These are phyloP conservation scores for Sclerotinia trifoliorum DNA, from an alignment of 2,329 filamentous ascomycete species.

Conservation along the genomic window DNA sequence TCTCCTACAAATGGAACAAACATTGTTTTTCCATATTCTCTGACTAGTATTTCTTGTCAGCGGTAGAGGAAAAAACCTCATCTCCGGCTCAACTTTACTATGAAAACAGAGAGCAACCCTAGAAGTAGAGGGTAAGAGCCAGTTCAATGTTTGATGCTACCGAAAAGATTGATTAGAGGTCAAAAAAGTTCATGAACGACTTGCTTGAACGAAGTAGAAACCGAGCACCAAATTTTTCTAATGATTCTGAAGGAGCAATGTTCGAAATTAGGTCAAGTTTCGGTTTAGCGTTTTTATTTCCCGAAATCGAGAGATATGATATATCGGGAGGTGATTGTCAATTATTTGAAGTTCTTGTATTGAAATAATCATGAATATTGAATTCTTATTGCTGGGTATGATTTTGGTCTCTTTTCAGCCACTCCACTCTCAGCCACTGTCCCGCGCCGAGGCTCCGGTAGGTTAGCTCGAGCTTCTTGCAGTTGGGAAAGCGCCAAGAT, in stretches of 20 bases:
- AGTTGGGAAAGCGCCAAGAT: constrained; percentile 1
- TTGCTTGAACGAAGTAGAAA: not conserved
- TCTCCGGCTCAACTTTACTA: not conserved
- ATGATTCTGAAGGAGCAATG: no score
- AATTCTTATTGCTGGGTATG: no score
- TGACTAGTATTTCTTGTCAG: constrained; percentile 10
- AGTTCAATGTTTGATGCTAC: not conserved
- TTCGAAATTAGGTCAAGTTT: no score
- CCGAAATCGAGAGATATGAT: no score
- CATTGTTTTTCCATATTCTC: constrained; percentile 19
- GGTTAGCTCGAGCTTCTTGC: not conserved
- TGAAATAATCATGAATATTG: no score
- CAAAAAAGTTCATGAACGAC: not conserved
- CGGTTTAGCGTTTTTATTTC: no score
- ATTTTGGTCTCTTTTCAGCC: no score
- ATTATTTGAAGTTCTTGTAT: no score
- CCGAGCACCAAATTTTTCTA: no score
- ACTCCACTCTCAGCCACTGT: not conserved
- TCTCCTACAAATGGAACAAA: constrained; percentile 15
- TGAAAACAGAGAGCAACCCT: not conserved
- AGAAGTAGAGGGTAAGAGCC: not conserved
- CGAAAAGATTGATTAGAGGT: not conserved
- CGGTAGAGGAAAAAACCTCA: constrained; percentile 9
- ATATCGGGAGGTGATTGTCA: no score
- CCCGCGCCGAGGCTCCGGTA: not conserved